Base-by-base conservation (phyloP, 345 rosid species). In the Citrus inodora region DNA sequence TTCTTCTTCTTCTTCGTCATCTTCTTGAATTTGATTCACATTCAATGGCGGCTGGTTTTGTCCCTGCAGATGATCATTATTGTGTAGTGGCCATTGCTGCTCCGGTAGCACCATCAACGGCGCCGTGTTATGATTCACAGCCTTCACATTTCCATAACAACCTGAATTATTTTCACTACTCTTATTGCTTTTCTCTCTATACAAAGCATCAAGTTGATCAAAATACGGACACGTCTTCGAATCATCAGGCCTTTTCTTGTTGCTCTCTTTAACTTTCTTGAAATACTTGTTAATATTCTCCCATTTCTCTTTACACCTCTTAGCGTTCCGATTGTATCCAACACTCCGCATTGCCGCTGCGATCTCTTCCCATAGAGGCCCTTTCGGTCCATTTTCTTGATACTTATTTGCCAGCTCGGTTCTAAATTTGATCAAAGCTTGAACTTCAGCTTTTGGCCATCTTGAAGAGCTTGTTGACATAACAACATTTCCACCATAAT, bases 301-400 rank as follows among this genome's bases (percentile, higher is more conserved):
- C 92, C 92, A 89, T 79, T 89, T 89, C 83, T 89, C 92, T 73
- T 89, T 89, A 80, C 92, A 89, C 78, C 92, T 81, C 75, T 89
- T 89, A 19, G 90, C 74, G 37, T 37, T 87, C 1, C 92, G 83
- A 63, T 86, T 81, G 82, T 86, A 85, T 0, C 92, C 90, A 16
- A 82, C 73, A 70, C 81, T 82, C 80, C 61, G 74, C 89, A 89
- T 89, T 17, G 85, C 86, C 2, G 81, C 73, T 0, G 92, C 86
- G 60, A 86, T 85, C 81, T 87, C 90, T 80, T 88, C 91, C 92
- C 92, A 89, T 30, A 89, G 61, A 9, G 92, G 92, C 24, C 91
- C 92, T 66, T 88, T 88, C 0, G 92, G 90, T 53, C 88, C 86
- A 60, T 82, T 88, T 63, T 88, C 89, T 42, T 81, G 86, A 74